Evolutionary conservation across 768 basidiomycete genomes (phyloP).

Genomic region (Gloeopeniophorella convolvens): DNA sequence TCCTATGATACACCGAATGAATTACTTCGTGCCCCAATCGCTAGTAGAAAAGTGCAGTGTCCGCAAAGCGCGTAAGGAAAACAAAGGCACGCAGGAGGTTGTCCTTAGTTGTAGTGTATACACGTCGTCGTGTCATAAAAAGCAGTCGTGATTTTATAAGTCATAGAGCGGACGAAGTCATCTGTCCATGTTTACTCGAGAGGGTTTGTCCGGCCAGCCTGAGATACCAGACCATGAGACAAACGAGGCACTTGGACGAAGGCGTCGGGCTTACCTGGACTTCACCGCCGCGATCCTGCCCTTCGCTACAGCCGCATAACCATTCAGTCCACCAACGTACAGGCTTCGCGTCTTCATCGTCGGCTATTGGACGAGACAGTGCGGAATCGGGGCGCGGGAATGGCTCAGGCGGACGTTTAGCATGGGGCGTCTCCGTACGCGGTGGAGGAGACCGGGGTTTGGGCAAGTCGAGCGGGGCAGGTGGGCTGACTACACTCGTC

Average conservation of each 20-base stretch:
- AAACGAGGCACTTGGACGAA: not conserved
- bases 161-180: not conserved
- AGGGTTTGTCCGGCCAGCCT: slow-evolving; percentile 74
- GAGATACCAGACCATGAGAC: not conserved
- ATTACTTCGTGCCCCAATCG: not conserved
- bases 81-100: not conserved
- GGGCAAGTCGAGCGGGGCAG: slow-evolving; percentile 52
- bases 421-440: slow-evolving; percentile 33
- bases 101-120: not conserved
- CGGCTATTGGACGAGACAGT: slow-evolving; percentile 18
- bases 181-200: slow-evolving; percentile 31
- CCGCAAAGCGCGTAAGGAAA: not conserved
- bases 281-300: slow-evolving; percentile 66
- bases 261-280: slow-evolving; percentile 45
- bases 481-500: slow-evolving; percentile 36
- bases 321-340: slow-evolving; percentile 82
- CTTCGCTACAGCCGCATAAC: slow-evolving; percentile 75
- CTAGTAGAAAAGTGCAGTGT: not conserved
- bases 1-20: slow-evolving; percentile 4
- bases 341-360: slow-evolving; percentile 31
- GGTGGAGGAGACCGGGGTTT: slow-evolving; percentile 53
- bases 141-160: not conserved
- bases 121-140: not conserved
- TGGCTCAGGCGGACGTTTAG: slow-evolving; percentile 31
- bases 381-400: slow-evolving; percentile 29